Percentiles rank a stretch among this genome's conserved stretches.
Evolutionary conservation across 2,329 filamentous ascomycete genomes (phyloP).

Genomic region (Fusarium circinatum): DNA sequence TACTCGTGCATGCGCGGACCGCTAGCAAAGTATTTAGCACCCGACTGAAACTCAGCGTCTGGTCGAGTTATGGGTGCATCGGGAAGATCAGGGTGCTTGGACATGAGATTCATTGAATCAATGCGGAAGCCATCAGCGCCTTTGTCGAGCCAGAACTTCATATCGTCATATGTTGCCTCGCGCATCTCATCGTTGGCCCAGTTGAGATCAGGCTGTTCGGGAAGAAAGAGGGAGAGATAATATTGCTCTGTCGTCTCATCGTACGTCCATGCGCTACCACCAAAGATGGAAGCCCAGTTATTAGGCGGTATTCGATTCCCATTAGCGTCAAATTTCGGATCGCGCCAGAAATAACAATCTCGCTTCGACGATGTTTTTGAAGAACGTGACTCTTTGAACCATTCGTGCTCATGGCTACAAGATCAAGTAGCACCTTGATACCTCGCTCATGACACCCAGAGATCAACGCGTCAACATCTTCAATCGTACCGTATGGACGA

Average conservation of each 20-base stretch:
- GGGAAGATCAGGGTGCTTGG: constrained; percentile 66
- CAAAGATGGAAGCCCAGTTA: constrained; percentile 56
- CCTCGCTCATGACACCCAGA: constrained; percentile 61
- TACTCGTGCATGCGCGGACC: constrained; percentile 64
- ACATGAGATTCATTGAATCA: constrained; percentile 73
- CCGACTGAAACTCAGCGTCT: constrained; percentile 49
- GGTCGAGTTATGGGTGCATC: constrained; percentile 59
- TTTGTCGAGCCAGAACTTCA: constrained; percentile 79
- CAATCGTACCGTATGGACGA: constrained; percentile 69
- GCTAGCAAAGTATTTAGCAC: constrained; percentile 59
- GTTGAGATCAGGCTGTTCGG: constrained; percentile 80
- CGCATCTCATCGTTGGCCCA: constrained; percentile 77
- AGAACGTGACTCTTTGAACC: constrained; percentile 66
- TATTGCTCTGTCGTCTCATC: constrained; percentile 75
- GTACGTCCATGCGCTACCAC: constrained; percentile 68
- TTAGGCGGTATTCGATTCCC: constrained; percentile 54
- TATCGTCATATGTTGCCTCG: constrained; percentile 72
- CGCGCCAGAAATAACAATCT: constrained; percentile 67
- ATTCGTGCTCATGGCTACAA: constrained; percentile 56
- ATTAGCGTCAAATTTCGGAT: constrained; percentile 51
- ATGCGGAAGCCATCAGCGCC: constrained; percentile 76
- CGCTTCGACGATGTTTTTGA: constrained; percentile 61
- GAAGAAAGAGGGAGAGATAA: constrained; percentile 77
- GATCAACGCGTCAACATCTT: constrained; percentile 72
- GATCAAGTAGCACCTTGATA: constrained; percentile 41